Percentiles rank a stretch among this genome's conserved stretches.
Evolutionary conservation across 2,329 filamentous ascomycete species (phyloP).

Genomic region (Fusarium luffae): DNA sequence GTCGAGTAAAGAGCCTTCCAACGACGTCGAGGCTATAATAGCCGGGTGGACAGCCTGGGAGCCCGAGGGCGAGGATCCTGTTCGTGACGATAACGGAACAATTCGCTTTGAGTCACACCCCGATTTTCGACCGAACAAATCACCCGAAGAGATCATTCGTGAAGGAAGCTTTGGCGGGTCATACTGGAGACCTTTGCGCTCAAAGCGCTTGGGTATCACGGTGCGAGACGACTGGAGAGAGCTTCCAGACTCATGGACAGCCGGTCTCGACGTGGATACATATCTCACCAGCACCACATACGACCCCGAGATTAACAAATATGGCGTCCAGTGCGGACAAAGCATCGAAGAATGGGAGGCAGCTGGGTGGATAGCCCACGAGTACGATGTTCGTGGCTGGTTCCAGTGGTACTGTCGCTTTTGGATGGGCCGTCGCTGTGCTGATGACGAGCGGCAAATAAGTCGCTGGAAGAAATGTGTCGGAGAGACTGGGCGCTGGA

Average conservation of each 20-base stretch:
- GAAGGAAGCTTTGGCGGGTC: conserved; percentile 27
- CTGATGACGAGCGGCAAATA: conserved; percentile 20
- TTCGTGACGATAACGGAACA: neutral
- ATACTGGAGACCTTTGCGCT: conserved; percentile 16
- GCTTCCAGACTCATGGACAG: conserved; percentile 4
- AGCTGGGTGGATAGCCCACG: conserved; percentile 23
- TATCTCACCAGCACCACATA: conserved; percentile 7
- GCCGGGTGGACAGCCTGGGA: conserved; percentile 6
- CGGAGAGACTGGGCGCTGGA: conserved; percentile 21
- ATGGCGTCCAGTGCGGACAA: conserved; percentile 19
- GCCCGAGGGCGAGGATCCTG: neutral
- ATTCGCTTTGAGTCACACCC: conserved; percentile 6
- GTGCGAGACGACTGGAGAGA: conserved; percentile 18
- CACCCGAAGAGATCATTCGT: conserved; percentile 16
- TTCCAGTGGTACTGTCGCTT: conserved; percentile 27
- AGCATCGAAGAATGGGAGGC: conserved; percentile 28
- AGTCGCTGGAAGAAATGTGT: conserved; percentile 30
- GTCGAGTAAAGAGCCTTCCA: neutral
- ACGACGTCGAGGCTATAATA: neutral
- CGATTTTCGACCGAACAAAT: conserved; percentile 21
- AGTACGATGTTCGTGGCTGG: conserved; percentile 17
- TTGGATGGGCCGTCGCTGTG: conserved; percentile 21
- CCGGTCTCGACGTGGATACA: neutral
- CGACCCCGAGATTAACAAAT: conserved; percentile 22
- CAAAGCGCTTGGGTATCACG: neutral